Base-by-base conservation (phyloP, 768 basidiomycete species). In the Inosperma sp. region DNA sequence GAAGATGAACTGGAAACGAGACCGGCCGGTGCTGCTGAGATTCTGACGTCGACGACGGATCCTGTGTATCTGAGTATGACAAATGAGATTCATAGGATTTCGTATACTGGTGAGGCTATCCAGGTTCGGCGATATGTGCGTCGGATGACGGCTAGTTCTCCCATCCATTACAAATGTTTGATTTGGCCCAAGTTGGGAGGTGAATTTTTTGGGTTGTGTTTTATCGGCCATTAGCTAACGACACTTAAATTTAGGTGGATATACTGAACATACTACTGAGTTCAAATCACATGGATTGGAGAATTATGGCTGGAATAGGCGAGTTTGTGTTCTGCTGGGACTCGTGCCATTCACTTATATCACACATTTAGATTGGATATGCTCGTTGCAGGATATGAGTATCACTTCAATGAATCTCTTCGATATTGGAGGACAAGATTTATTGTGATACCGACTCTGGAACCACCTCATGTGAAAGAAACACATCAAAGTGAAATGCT, bases 341-440 rank as follows among this genome's bases (percentile, higher is more conserved):
- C 14, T 14, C 41, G 39, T 14, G 30, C 42, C 56, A 10, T 42
- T 21, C 14, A 23, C 27, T 43, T 3, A 51, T 34, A 1, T 27
- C 0, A 12, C 10, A 14, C 31, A 16, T 21, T 19, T 52, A 93
- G 90, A 53, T 63, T 93, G 51, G 90, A 93, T 62, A 89, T 93
- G 88, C 65, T 92, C 3, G 83, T 89, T 3, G 84, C 85, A 27
- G 86, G 88, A 1, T 88, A 92, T 58, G 86, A 92, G 60, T 81
- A 83, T 53, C 76, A 86, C 44, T 84, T 88, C 63, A 82, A 81
- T 59, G 88, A 92, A 53, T 84, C 87, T 2, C 73, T 94, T 26
- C 82, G 89, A 39, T 95, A 95, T 60, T 96, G 95, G 91, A 79
- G 94, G 10, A 97, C 93, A 0, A 78, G 94, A 17, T 96, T 96